These are phyloP conservation scores for Schwanniomyces occidentalis DNA, from an alignment of 805 yeast genomes.

Conservation along the genomic window DNA sequence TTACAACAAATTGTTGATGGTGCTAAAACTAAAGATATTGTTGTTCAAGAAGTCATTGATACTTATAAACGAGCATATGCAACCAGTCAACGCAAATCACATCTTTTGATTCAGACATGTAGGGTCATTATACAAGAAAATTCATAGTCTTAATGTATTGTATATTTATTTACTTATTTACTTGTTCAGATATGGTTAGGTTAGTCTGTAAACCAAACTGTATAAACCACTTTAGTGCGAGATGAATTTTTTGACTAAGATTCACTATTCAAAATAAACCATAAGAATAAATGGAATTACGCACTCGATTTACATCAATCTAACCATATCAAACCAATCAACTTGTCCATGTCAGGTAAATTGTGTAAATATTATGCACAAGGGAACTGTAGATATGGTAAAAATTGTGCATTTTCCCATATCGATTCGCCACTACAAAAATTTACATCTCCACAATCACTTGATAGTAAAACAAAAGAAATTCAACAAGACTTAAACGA, in stretches of 20 bases:
- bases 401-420: constrained; percentile 27
- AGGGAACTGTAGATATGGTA: constrained; percentile 29
- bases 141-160: no score
- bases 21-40: constrained; percentile 47
- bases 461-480: constrained; percentile 16
- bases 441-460: constrained; percentile 13
- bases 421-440: constrained; percentile 6
- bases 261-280: no score
- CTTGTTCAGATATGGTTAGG: no score
- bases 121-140: constrained; percentile 9
- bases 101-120: constrained; percentile 29
- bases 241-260: no score
- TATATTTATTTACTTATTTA: no score
- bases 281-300: no score
- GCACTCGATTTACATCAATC: no score
- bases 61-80: constrained; percentile 62
- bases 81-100: constrained; percentile 43
- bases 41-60: constrained; percentile 52
- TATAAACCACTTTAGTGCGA: no score
- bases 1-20: constrained; percentile 74
- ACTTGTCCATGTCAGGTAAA: no score
- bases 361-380: constrained; percentile 24
- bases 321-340: no score
- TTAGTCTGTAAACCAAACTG: no score
- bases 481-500: constrained; percentile 25